These are phyloP conservation scores for Haplographium delicatum DNA, from an alignment of 495 filamentous ascomycete species.

Conservation along the genomic window DNA sequence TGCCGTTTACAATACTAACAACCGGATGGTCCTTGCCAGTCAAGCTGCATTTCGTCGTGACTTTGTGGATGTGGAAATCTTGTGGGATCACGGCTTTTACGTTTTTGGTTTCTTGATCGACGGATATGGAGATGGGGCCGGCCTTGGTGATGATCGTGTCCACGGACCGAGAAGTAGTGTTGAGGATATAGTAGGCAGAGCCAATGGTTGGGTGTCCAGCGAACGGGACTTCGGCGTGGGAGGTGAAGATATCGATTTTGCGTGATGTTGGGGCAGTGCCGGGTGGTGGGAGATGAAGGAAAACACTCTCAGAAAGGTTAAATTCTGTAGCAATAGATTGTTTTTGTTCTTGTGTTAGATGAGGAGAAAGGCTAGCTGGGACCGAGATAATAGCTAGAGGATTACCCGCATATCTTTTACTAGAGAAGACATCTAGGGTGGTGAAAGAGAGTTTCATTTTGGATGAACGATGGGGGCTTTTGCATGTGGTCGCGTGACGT, in stretches of 20 bases:
- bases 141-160: constrained; percentile 52
- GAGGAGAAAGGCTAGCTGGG: constrained; percentile 25
- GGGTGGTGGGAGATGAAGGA: constrained; percentile 51
- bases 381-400: constrained; percentile 60
- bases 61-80: constrained; percentile 55
- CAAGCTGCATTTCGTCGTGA: constrained; percentile 26
- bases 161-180: constrained; percentile 19
- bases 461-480: background rate
- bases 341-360: constrained; percentile 44
- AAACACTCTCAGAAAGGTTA: constrained; percentile 82
- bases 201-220: constrained; percentile 79
- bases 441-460: constrained; percentile 41
- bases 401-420: constrained; percentile 52
- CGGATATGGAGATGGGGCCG: constrained; percentile 49
- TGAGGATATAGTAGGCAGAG: constrained; percentile 49
- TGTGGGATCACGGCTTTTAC: constrained; percentile 59
- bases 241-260: constrained; percentile 67
- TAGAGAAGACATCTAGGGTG: constrained; percentile 68
- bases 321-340: constrained; percentile 70
- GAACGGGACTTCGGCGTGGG: constrained; percentile 58
- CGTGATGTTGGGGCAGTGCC: constrained; percentile 22
- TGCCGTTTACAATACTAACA: constrained; percentile 64
- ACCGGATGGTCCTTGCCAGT: constrained; percentile 37
- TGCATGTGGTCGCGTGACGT: too few relatives aligned
- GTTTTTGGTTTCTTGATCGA: constrained; percentile 28